Conservation (phyloP, 2,329 filamentous ascomycete genomes). For the Colletotrichum musicola region DNA sequence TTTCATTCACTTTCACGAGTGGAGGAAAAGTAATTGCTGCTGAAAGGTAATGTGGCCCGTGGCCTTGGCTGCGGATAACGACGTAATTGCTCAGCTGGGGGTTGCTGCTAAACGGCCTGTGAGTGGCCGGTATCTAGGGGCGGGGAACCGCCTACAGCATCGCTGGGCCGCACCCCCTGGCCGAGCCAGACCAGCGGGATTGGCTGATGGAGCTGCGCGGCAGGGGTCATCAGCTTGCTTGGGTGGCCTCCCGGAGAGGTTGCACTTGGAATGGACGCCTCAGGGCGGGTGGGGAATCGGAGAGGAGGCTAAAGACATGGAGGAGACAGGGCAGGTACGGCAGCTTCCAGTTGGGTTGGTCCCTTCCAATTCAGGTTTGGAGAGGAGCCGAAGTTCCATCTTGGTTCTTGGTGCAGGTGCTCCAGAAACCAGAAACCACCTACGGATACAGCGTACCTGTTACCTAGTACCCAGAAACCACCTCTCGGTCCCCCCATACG, state of each 20-base stretch:
- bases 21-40: constrained; percentile 27
- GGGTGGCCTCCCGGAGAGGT: constrained; percentile 37
- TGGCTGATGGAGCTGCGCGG: constrained; percentile 31
- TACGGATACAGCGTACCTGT: too few species aligned
- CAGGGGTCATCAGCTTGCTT: constrained; percentile 34
- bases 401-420: not conserved
- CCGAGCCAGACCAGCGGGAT: constrained; percentile 35
- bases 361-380: constrained; percentile 27
- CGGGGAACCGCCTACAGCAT: constrained; percentile 29
- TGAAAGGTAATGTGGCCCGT: constrained; percentile 18
- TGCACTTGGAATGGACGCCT: constrained; percentile 34
- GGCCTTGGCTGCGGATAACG: constrained; percentile 37
- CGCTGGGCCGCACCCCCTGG: constrained; percentile 24
- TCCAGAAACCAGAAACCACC: too few species aligned
- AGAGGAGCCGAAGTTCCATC: constrained; percentile 29
- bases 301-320: constrained; percentile 8
- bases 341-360: constrained; percentile 5
- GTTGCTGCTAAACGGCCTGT: constrained; percentile 8
- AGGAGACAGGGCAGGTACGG: not conserved
- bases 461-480: too few species aligned
- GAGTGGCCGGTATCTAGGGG: constrained; percentile 21
- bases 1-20: constrained; percentile 7
- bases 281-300: constrained; percentile 22
- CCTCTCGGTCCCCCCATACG: too few species aligned
- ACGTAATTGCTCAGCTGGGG: constrained; percentile 36